Conservation (phyloP, 1,139 yeast species). For the Pichia inconspicua region DNA sequence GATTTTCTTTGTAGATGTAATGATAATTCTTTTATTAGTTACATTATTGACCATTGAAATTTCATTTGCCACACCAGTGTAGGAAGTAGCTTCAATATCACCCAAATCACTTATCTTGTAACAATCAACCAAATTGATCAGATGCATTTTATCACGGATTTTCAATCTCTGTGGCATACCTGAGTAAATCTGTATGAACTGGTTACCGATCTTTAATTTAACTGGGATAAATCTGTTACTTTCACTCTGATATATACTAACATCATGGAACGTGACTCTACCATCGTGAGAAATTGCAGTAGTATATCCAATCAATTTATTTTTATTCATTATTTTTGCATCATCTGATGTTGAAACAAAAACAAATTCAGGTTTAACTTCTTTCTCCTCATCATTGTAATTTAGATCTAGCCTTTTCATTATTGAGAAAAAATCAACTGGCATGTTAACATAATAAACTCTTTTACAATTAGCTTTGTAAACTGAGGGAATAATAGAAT, state of each 20-base stretch:
- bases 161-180: constrained; percentile 32
- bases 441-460: constrained; percentile 53
- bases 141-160: constrained; percentile 28
- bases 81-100: constrained; percentile 45
- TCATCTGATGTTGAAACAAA: constrained; percentile 33
- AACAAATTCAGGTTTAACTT: constrained; percentile 14
- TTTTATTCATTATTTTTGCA: constrained; percentile 38
- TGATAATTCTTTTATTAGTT: constrained; percentile 38
- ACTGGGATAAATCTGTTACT: constrained; percentile 43
- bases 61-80: constrained; percentile 45
- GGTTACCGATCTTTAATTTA: constrained; percentile 60
- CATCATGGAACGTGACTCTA: constrained; percentile 54
- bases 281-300: constrained; percentile 41
- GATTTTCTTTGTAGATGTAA: constrained; percentile 52
- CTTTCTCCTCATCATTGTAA: constrained; percentile 5
- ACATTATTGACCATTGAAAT: constrained; percentile 48
- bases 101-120: constrained; percentile 43
- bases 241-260: constrained; percentile 41
- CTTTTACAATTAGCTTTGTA: constrained; percentile 48
- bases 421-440: constrained; percentile 32
- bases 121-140: constrained; percentile 45
- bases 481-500: constrained; percentile 39
- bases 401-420: constrained; percentile 8
- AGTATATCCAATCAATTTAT: constrained; percentile 41
- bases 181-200: constrained; percentile 51